Percentiles rank a stretch among this genome's conserved stretches.
Evolutionary conservation across 202 grass and related monocot genomes (phyloP).

Genomic region (Panicum virgatum): DNA sequence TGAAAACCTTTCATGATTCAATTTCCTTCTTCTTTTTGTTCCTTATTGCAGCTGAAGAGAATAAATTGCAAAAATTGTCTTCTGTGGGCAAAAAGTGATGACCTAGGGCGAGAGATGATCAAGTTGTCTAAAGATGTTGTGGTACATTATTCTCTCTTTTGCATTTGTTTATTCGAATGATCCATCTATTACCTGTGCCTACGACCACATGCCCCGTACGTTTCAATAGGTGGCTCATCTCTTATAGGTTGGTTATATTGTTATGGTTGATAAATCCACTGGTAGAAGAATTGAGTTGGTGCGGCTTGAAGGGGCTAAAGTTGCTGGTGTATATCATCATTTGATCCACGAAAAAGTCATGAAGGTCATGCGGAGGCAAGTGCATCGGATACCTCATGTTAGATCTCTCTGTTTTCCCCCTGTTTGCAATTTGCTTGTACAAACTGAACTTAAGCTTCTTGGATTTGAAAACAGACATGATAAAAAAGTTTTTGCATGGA

Average conservation of each 20-base stretch:
- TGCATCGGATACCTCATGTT: neutral
- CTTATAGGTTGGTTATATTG: constrained; percentile 89
- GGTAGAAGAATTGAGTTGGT: constrained; percentile 58
- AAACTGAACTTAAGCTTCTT: constrained; percentile 8
- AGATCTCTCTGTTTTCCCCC: neutral
- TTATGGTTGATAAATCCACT: constrained; percentile 80
- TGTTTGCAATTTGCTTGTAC: neutral
- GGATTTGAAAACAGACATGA: constrained; percentile 50
- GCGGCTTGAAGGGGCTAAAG: constrained; percentile 74
- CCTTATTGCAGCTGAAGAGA: constrained; percentile 53
- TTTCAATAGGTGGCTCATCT: neutral
- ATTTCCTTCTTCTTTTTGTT: neutral
- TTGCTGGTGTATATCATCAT: constrained; percentile 75
- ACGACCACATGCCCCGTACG: neutral
- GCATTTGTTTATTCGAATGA: neutral
- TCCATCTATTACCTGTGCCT: neutral
- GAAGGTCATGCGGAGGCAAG: constrained; percentile 60
- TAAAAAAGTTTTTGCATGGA: constrained; percentile 91
- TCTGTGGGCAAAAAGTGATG: constrained; percentile 84
- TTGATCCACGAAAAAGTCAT: constrained; percentile 68
- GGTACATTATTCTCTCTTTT: constrained; percentile 44
- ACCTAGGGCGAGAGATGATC: constrained; percentile 56
- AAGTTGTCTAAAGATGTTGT: constrained; percentile 61
- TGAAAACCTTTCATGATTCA: constrained; percentile 21
- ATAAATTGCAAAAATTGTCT: constrained; percentile 68